Conservation (phyloP, 176 grass and related monocot genomes). For the Oryza officinalis region DNA sequence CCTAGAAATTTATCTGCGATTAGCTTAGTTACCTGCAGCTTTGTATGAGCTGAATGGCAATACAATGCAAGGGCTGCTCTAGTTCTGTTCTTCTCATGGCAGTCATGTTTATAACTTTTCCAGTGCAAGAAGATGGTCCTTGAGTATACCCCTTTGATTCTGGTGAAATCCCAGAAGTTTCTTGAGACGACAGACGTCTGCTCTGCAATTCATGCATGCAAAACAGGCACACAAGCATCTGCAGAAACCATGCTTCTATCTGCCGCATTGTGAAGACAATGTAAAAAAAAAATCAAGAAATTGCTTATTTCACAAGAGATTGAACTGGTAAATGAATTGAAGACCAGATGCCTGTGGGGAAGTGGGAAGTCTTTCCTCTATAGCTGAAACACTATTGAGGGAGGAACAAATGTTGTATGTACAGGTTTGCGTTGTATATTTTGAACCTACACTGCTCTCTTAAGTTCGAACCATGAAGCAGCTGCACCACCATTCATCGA, state of each 20-base stretch:
- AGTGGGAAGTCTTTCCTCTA: background rate
- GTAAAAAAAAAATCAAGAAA: slow-evolving; percentile 9
- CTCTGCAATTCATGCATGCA: slow-evolving; percentile 63
- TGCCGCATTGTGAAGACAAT: slow-evolving; percentile 34
- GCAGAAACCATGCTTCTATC: slow-evolving; percentile 10
- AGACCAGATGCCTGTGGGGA: background rate
- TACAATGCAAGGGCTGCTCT: background rate
- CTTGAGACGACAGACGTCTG: slow-evolving; percentile 60
- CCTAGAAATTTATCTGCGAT: background rate
- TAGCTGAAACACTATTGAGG: background rate
- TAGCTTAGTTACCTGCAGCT: slow-evolving; percentile 9
- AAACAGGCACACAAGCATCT: slow-evolving; percentile 34
- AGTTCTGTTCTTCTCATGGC: background rate
- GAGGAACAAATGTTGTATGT: background rate
- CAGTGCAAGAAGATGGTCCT: slow-evolving; percentile 69
- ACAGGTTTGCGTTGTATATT: slow-evolving; percentile 17
- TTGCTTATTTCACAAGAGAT: background rate
- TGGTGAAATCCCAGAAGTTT: slow-evolving; percentile 51
- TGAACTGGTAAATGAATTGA: background rate
- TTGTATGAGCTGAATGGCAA: background rate
- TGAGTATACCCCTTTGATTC: slow-evolving; percentile 51
- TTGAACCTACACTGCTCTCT: background rate
- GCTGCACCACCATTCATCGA: background rate
- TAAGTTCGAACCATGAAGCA: background rate
- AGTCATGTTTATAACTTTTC: background rate